Evolutionary conservation across 2,329 filamentous ascomycete genomes (phyloP), one percentile per base, ranked within the genome.

Genomic region (Metarhizium brunneum): DNA sequence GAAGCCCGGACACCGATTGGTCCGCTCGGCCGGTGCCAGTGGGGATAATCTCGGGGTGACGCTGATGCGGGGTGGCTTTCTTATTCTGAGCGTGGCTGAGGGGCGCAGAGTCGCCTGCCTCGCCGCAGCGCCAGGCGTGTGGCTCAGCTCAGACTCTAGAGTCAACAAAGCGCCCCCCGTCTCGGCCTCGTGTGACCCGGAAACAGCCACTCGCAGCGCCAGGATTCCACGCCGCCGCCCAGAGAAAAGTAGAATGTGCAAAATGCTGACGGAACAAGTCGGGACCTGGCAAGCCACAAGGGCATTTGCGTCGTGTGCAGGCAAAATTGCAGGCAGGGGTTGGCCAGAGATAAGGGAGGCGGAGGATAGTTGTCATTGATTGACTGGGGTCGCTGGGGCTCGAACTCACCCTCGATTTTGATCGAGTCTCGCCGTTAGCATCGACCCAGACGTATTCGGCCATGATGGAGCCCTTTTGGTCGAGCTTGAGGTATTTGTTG

Each of bases 381-480:
- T 42, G 50, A 20, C 53, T 32, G 20, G 48, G 38, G 43, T 25
- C 10, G 50, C 7, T 18, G 40, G 32, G 52, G 35, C 10, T 13
- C 14, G 20, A 10, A 80, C 90, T 81, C 81, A 96, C 92, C 83
- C 91, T 95, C 70, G 88, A 92, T 81, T 97, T 99, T 72, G 91
- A 96, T 68, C 94, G 91, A 65, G 89, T 82, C 68, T 87, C 86
- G 71, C 92, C 91, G 62, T 77, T 75, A 62, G 88, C 80, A 70
- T 96, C 92, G 71, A 96, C 87, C 92, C 92, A 96, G 80, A 96
- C 85, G 77, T 96, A 96, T 79, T 96, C 92, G 69, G 91, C 92
- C 75, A 96, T 94, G 70, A 95, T 80, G 66, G 77, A 79, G 73
- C 91, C 92, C 73, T 87, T 89, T 80, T 97, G 92, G 73, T 91